phyloP scores from a whole-genome alignment of 164 flowering plant genomes.

The Stephania yunnanensis region DNA sequence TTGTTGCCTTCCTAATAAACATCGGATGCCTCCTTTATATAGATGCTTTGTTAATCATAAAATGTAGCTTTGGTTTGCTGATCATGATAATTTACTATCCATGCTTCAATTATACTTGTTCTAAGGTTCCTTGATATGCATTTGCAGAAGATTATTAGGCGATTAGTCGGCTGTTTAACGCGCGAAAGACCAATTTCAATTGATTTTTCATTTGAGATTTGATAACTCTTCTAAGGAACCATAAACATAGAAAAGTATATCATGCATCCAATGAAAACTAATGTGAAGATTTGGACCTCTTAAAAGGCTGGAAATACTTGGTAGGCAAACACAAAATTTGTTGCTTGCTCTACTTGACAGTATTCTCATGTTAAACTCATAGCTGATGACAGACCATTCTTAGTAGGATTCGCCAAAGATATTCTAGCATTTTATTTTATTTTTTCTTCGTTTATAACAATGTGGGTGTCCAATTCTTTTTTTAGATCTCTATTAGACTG shows the following conservation, averaged over 20 bases:
- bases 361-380: too few species aligned
- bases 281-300: neutral
- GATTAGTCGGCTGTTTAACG: neutral
- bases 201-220: neutral
- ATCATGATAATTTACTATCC: constrained; percentile 5
- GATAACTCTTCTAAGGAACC: neutral
- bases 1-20: constrained; percentile 19
- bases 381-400: too few species aligned
- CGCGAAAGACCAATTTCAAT: neutral
- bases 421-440: too few species aligned
- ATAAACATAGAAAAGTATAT: neutral
- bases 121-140: neutral
- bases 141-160: neutral
- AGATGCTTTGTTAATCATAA: constrained; percentile 6
- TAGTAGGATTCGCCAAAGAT: too few species aligned
- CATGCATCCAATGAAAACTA: neutral
- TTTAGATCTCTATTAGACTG: too few species aligned
- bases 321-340: neutral
- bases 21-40: constrained; percentile 1
- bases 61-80: constrained; percentile 9
- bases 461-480: too few species aligned
- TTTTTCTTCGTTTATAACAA: too few species aligned
- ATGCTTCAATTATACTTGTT: neutral
- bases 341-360: neutral
- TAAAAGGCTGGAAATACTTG: neutral